Base-by-base conservation (phyloP, 2,329 filamentous ascomycete species). In the Botrytis byssoidea region DNA sequence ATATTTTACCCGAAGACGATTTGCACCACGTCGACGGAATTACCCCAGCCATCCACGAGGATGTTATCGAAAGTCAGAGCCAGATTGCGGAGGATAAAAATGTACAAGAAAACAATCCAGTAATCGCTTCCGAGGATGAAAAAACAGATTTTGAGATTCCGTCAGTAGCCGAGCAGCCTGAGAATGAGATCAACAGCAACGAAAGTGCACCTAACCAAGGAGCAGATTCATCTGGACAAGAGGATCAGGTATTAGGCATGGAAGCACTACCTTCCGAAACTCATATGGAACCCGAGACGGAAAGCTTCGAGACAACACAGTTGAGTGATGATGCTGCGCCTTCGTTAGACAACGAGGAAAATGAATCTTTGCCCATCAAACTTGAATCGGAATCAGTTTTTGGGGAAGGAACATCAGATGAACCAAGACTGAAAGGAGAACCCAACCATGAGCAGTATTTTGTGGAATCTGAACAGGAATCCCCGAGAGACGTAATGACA, bases 351-450 rank as follows among this genome's bases (percentile, higher is more conserved):
- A 29, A n/a, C 0, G 22, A 22, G 22, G 25, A 18, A 59, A 8
- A 32, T 10, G 5, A 25, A 10, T 25, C 2, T 32, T 32, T 44
- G 16, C 12, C 18, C 12, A 10, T 25, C 6, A n/a, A 44, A 25
- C 6, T 10, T 20, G 37, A 59, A 18, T 8, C 48, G 3, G n/a
- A 14, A 69, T 1, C 6, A 4, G 16, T 0, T 4, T 7, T 29
- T 1, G 25, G n/a, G 0, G 1, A 9, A 10, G 1, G 18, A 1
- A 4, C 2, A 10, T 1, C 5, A 16, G 35, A 40, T 18, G 0
- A n/a, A 16, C 10, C 42, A 32, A 6, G 0, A 1, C 2, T 5
- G 3, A 12, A 66, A 18, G 12, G 10, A 18, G 29, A 37, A 2
- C 9, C 14, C 2, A n/a, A 48, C 1, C 44, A 7, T 0, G 64